Percentiles rank a stretch among this genome's conserved stretches.
phyloP scores from a whole-genome alignment of 2,329 filamentous ascomycete genomes.

The Chrysosporium queenslandicum region DNA sequence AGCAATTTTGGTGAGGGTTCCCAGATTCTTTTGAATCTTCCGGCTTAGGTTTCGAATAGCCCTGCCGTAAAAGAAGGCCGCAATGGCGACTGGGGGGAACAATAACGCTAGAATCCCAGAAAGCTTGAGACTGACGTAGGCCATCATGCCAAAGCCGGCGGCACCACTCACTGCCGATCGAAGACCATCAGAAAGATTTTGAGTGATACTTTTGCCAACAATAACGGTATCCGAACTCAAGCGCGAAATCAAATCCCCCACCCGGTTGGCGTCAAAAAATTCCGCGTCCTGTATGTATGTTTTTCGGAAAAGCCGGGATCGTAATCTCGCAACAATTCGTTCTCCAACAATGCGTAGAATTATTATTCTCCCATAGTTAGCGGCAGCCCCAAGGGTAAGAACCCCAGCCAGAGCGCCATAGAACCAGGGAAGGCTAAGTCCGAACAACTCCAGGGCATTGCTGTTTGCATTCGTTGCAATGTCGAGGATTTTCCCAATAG shows the following conservation, averaged over 20 bases:
- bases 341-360: slow-evolving; percentile 90
- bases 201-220: slow-evolving; percentile 95
- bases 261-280: slow-evolving; percentile 96
- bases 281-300: slow-evolving; percentile 97
- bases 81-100: slow-evolving; percentile 81
- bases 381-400: slow-evolving; percentile 70
- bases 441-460: slow-evolving; percentile 63
- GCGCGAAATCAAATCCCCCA: slow-evolving; percentile 90
- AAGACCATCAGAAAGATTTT: slow-evolving; percentile 94
- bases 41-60: slow-evolving; percentile 81
- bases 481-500: slow-evolving; percentile 91
- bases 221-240: slow-evolving; percentile 95
- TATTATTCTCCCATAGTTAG: slow-evolving; percentile 90
- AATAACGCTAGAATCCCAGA: slow-evolving; percentile 78
- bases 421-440: slow-evolving; percentile 75
- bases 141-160: slow-evolving; percentile 85
- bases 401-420: slow-evolving; percentile 69
- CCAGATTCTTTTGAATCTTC: slow-evolving; percentile 86
- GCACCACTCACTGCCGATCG: slow-evolving; percentile 79
- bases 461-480: slow-evolving; percentile 65
- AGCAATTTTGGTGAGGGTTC: slow-evolving; percentile 88
- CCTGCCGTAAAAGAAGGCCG: slow-evolving; percentile 84
- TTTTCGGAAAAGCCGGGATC: slow-evolving; percentile 78
- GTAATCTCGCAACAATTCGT: slow-evolving; percentile 78
- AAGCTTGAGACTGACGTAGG: slow-evolving; percentile 85